Percentiles rank a stretch among this genome's conserved stretches.
phyloP scores from a whole-genome alignment of 129 eudicot genomes.

The Smallanthus sonchifolius region DNA sequence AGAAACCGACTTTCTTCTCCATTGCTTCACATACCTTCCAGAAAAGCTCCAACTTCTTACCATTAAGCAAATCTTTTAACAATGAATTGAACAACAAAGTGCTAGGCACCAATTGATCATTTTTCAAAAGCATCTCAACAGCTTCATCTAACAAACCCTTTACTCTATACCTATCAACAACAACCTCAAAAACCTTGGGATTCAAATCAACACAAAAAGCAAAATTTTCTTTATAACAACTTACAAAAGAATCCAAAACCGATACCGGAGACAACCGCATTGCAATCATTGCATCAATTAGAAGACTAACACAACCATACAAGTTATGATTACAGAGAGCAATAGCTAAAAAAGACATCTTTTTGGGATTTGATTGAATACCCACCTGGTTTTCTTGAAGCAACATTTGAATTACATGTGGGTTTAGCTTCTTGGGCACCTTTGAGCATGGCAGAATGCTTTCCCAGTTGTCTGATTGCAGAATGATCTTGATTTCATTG shows the following conservation, averaged over 20 bases:
- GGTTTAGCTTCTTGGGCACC: slow-evolving; percentile 28
- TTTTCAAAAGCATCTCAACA: slow-evolving; percentile 17
- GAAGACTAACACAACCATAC: slow-evolving; percentile 31
- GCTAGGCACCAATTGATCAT: slow-evolving; percentile 10
- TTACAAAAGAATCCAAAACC: slow-evolving; percentile 8
- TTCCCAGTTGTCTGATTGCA: slow-evolving; percentile 30
- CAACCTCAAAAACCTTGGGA: slow-evolving; percentile 26
- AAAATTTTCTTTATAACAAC: slow-evolving; percentile 16
- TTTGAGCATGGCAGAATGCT: slow-evolving; percentile 11
- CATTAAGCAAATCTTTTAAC: slow-evolving; percentile 30
- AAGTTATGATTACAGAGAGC: slow-evolving; percentile 11
- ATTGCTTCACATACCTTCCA: slow-evolving; percentile 23
- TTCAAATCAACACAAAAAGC: slow-evolving; percentile 9
- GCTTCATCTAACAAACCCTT: slow-evolving; percentile 34
- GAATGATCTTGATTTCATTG: slow-evolving; percentile 16
- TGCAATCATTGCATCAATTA: slow-evolving; percentile 23
- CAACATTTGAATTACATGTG: slow-evolving; percentile 17
- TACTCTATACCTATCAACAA: slow-evolving; percentile 29
- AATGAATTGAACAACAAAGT: slow-evolving; percentile 17
- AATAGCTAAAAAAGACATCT: slow-evolving; percentile 19
- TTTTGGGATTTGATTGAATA: slow-evolving; percentile 16
- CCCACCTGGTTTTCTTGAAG: slow-evolving; percentile 27
- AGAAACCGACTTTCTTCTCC: slow-evolving; percentile 2
- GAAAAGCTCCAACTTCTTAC: slow-evolving; percentile 27
- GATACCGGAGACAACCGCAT: background rate